Conservation (phyloP, 1,139 yeast genomes). For the Pichia sp. region DNA sequence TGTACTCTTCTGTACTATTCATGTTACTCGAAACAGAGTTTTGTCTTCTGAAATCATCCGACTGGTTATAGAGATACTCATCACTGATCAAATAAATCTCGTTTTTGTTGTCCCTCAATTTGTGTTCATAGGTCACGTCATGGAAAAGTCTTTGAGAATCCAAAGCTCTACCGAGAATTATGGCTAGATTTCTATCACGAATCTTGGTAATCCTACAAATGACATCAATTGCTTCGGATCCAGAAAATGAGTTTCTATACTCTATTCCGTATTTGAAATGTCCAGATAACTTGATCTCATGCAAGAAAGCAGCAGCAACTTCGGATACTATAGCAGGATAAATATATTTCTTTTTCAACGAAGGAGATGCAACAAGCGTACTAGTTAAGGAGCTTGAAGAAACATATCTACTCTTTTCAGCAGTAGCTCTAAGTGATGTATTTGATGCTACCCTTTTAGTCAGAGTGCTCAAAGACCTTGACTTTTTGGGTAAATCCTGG, state of each 20-base stretch:
- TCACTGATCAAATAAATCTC: constrained; percentile 89
- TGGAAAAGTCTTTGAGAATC: constrained; percentile 95
- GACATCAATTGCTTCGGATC: constrained; percentile 88
- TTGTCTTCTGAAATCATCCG: constrained; percentile 23
- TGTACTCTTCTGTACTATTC: constrained; percentile 22
- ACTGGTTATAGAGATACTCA: constrained; percentile 29
- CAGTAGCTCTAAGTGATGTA: constrained; percentile 27
- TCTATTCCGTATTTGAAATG: constrained; percentile 91
- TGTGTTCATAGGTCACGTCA: constrained; percentile 92
- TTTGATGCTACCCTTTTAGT: constrained; percentile 30
- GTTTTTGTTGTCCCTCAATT: constrained; percentile 78
- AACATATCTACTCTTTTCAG: constrained; percentile 25
- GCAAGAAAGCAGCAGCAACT: constrained; percentile 77
- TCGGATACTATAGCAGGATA: constrained; percentile 87
- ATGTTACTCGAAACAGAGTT: constrained; percentile 26
- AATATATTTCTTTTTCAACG: constrained; percentile 56
- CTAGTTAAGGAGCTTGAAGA: constrained; percentile 26
- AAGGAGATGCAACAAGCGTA: constrained; percentile 41
- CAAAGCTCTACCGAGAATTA: constrained; percentile 81
- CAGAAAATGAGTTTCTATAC: constrained; percentile 91
- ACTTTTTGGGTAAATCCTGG: constrained; percentile 26
- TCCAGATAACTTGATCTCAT: constrained; percentile 66
- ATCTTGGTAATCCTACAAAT: constrained; percentile 82
- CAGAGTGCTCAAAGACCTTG: constrained; percentile 31
- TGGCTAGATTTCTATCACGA: constrained; percentile 84